Base-by-base conservation (phyloP, 805 yeast species). In the Huiozyma sinensis region DNA sequence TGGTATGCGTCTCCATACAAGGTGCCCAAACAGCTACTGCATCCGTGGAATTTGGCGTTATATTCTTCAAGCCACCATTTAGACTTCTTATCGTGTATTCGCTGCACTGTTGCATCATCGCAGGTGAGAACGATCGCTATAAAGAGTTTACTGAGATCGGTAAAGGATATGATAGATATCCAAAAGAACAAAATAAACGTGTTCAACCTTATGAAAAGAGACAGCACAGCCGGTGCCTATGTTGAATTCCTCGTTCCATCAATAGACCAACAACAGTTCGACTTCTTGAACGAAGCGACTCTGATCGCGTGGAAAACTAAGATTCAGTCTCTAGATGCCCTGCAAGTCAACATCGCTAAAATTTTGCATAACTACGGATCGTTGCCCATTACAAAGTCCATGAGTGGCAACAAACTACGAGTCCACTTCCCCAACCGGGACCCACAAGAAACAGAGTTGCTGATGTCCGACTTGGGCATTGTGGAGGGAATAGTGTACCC, bases 351-450 rank as follows among this genome's bases (percentile, higher is more conserved):
- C 12, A 63, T 77, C 40, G 52, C 63, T 36, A 56, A 57, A 38
- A 66, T 77, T 34, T 66, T 77, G 46, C 75, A 77, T 30, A 52
- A 59, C 3, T 74, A 80, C 45, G 92, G 92, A 2, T 77, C 79
- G 48, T 73, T 79, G 50, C 87, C 84, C 7, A 66, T 82, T 44
- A 68, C 77, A 39, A 62, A 74, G 43, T 68, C 68, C 39, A 54
- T 63, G 34, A 57, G 64, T 9, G 64, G 13, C 32, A 61, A 10
- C 10, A 41, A 36, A 30, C 28, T 78, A 42, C 65, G 81, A 50
- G 75, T 81, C 10, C 81, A 75, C 57, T 84, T 86, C 64, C 87
- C 90, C 32, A 83, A 82, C 57, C 71, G 82, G 47, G 86, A 82
- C 47, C 62, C 70, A 6, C 65, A 59, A 6, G 77, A 77, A 50